Percentiles rank a stretch among this genome's conserved stretches.
Conservation (phyloP, 352 stramenopile genomes). For the Lagenidium giganteum region DNA sequence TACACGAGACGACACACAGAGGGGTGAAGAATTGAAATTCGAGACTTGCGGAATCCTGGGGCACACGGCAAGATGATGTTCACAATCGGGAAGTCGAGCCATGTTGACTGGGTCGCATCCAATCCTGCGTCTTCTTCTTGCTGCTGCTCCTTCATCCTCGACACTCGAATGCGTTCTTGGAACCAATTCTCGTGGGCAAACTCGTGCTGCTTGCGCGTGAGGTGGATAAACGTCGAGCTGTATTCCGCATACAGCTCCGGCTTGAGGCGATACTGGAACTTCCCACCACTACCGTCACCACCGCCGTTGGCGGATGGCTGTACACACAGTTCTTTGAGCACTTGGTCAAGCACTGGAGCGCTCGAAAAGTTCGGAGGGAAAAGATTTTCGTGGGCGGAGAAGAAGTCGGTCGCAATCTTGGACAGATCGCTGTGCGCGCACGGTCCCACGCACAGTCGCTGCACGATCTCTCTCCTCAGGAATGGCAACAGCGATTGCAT, state of each 20-base stretch:
- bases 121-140: constrained; percentile 42
- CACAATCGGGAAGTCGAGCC: constrained; percentile 65
- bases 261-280: constrained; percentile 74
- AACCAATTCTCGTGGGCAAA: constrained; percentile 78
- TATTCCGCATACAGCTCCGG: constrained; percentile 68
- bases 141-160: constrained; percentile 46
- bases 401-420: constrained; percentile 73
- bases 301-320: too few species aligned
- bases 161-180: constrained; percentile 47
- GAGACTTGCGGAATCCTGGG: constrained; percentile 34
- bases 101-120: constrained; percentile 53
- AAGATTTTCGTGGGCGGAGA: constrained; percentile 51
- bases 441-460: constrained; percentile 63
- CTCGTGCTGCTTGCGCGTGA: constrained; percentile 77
- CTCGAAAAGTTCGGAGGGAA: constrained; percentile 50
- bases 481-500: constrained; percentile 50
- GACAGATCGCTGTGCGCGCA: constrained; percentile 70
- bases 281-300: constrained; percentile 28
- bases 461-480: constrained; percentile 54
- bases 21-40: constrained; percentile 44
- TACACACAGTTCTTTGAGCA: constrained; percentile 57
- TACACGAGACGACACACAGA: constrained; percentile 44
- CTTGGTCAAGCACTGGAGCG: constrained; percentile 46
- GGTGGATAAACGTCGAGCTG: constrained; percentile 67
- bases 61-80: constrained; percentile 60